Conservation (phyloP, 345 rosid species). For the Acer negundo region DNA sequence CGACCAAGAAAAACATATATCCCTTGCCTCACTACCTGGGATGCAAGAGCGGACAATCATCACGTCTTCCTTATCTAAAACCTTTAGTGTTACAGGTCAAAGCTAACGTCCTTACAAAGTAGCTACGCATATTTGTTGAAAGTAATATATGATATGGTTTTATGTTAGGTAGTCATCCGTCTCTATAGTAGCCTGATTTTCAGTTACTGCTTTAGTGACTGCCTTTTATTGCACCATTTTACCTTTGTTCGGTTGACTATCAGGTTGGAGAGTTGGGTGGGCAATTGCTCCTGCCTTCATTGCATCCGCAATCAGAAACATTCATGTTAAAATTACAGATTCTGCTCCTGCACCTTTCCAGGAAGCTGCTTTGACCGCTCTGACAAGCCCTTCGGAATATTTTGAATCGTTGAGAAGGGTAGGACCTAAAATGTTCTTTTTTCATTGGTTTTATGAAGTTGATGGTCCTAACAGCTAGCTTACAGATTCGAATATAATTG, state of each 20-base stretch:
- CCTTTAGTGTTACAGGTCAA: conserved; percentile 59
- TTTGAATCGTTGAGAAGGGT: conserved; percentile 47
- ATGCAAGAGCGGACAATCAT: conserved; percentile 59
- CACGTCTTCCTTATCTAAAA: conserved; percentile 62
- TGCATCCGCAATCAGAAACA: conserved; percentile 52
- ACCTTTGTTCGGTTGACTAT: conserved; percentile 13
- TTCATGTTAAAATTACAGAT: conserved; percentile 54
- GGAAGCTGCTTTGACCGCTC: conserved; percentile 58
- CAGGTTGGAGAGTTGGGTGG: conserved; percentile 73
- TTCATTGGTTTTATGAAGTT: conserved; percentile 1
- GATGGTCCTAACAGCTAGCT: neutral
- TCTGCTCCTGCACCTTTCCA: conserved; percentile 71
- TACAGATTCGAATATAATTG: neutral
- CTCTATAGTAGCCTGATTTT: neutral
- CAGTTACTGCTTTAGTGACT: neutral
- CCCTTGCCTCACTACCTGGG: conserved; percentile 57
- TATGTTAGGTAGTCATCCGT: neutral
- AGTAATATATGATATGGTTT: neutral
- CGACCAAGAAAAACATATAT: conserved; percentile 40
- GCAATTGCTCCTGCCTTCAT: conserved; percentile 56
- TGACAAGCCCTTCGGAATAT: conserved; percentile 40
- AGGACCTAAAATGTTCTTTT: conserved; percentile 6
- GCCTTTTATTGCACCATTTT: conserved; percentile 16
- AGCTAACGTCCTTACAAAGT: conserved; percentile 2
- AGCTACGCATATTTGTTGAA: conserved; percentile 1